These are phyloP conservation scores for Chlorella sp. DNA, from an alignment of 139 green algal genomes.

Conservation along the genomic window DNA sequence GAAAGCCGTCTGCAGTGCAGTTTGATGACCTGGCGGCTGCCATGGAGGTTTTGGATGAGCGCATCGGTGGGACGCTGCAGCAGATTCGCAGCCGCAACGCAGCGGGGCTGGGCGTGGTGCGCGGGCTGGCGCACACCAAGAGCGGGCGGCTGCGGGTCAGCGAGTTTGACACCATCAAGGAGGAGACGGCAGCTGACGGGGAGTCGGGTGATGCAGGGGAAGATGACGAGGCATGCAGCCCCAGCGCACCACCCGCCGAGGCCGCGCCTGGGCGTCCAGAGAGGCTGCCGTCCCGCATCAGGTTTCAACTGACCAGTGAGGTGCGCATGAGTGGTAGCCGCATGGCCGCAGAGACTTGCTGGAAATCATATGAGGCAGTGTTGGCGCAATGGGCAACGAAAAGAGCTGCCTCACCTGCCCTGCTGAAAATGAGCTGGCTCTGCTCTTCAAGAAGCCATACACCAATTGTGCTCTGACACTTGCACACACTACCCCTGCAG, in stretches of 20 bases:
- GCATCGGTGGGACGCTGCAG: not conserved
- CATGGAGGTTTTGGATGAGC: constrained; percentile 36
- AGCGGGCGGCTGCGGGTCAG: not conserved
- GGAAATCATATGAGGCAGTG: not conserved
- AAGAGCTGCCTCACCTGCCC: not conserved
- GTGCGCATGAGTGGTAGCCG: not conserved
- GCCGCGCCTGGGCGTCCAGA: not conserved
- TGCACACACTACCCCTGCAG: not conserved
- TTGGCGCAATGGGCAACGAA: not conserved
- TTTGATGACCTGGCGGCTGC: constrained; percentile 25
- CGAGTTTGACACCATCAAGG: not conserved
- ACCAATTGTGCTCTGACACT: not conserved
- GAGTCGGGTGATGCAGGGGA: not conserved
- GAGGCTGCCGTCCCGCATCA: not conserved
- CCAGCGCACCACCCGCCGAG: not conserved
- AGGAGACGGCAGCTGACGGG: not conserved
- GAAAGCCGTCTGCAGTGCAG: not conserved
- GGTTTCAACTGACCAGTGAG: not conserved
- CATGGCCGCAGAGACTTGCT: too few species aligned
- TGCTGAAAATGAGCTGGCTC: too few species aligned
- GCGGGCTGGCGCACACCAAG: not conserved
- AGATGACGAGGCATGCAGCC: not conserved
- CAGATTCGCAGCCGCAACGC: constrained; percentile 1
- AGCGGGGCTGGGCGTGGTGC: not conserved
- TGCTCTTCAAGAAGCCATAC: too few species aligned